A percentile compares a stretch with the other conserved stretches of the same genome.
Evolutionary conservation across 768 basidiomycete species (phyloP).

Genomic region (Termitomyces sp.): DNA sequence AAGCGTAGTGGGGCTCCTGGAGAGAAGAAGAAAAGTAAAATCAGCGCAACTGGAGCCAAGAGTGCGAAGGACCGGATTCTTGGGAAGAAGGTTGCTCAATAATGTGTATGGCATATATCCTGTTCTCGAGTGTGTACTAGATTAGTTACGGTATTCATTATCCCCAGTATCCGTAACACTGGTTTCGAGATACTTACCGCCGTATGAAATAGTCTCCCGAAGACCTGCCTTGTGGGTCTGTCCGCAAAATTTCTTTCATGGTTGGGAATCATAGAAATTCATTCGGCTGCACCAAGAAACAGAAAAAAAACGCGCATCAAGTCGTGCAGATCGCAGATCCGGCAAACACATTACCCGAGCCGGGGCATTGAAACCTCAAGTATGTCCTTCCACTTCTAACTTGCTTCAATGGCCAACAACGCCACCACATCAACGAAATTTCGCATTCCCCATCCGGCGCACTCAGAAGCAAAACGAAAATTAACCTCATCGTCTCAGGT

Average conservation of each 20-base stretch:
- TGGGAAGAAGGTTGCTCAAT: conserved; percentile 47
- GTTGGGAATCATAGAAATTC: too few relatives aligned
- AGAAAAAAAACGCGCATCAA: too few relatives aligned
- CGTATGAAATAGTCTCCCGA: too few relatives aligned
- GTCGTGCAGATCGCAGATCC: too few relatives aligned
- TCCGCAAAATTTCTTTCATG: background rate
- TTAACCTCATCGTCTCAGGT: conserved; percentile 40
- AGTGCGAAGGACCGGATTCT: conserved; percentile 53
- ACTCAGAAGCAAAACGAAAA: conserved; percentile 15
- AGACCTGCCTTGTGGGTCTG: background rate
- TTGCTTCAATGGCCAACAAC: conserved; percentile 20
- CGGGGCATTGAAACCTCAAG: too few relatives aligned
- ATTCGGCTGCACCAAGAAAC: too few relatives aligned
- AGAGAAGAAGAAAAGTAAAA: conserved; percentile 57
- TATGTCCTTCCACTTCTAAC: background rate
- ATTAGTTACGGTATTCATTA: background rate
- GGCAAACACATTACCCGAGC: too few relatives aligned
- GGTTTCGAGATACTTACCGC: background rate
- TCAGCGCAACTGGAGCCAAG: conserved; percentile 36
- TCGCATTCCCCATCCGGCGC: conserved; percentile 43
- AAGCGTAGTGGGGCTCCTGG: conserved; percentile 40
- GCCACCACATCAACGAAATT: conserved; percentile 45
- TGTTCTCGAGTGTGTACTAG: background rate
- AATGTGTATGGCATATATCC: conserved; percentile 8
- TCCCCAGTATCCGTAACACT: too few relatives aligned